These are phyloP conservation scores for Globisporangium echinulatum DNA, from an alignment of 352 stramenopile species.

Conservation along the genomic window DNA sequence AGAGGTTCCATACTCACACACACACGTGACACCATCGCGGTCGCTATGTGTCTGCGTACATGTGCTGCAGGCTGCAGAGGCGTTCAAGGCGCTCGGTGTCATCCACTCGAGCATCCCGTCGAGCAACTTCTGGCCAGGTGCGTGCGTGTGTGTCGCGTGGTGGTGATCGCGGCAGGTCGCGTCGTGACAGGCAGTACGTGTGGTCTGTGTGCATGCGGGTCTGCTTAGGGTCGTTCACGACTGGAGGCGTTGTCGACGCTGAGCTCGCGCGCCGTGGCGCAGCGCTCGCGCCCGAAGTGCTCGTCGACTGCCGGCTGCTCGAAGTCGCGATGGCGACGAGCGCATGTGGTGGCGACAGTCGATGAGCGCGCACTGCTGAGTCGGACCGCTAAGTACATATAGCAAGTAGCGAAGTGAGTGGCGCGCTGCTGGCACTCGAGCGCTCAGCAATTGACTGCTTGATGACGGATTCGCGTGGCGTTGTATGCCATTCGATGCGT, in stretches of 20 bases:
- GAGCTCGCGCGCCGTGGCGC: constrained; percentile 44
- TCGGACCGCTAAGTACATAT: too few species aligned
- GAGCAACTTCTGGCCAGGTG: constrained; percentile 55
- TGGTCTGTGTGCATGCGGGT: neutral
- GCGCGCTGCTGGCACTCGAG: too few species aligned
- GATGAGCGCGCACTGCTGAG: too few species aligned
- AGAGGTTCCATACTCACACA: too few species aligned
- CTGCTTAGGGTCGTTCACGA: constrained; percentile 36
- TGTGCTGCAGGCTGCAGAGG: constrained; percentile 32
- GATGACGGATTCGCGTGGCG: too few species aligned
- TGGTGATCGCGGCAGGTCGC: too few species aligned
- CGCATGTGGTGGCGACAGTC: too few species aligned
- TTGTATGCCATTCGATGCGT: too few species aligned
- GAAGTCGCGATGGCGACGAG: constrained; percentile 38
- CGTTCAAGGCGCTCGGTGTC: constrained; percentile 46
- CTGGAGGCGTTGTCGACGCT: constrained; percentile 38
- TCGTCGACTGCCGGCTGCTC: constrained; percentile 51
- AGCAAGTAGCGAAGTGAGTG: too few species aligned
- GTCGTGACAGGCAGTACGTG: neutral
- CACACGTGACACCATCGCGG: neutral
- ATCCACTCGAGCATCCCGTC: constrained; percentile 26
- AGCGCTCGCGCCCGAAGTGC: constrained; percentile 29
- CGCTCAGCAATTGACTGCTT: too few species aligned
- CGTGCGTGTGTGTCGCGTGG: neutral
- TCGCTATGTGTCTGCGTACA: neutral